Evolutionary conservation across 164 flowering plant species (phyloP).

Genomic region (Dillenia turbinata): DNA sequence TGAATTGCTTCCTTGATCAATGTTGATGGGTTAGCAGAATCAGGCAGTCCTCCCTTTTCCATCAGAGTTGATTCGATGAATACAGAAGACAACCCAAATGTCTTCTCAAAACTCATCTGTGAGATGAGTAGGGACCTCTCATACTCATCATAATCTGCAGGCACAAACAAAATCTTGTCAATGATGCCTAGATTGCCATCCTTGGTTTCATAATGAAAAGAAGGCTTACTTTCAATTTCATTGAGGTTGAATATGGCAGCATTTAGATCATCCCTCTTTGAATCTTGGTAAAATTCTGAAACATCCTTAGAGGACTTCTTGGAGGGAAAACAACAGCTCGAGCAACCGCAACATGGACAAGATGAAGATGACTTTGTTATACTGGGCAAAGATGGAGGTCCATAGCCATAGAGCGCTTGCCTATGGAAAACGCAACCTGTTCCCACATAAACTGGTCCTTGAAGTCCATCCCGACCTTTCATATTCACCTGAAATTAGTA

Average conservation of each 20-base stretch:
- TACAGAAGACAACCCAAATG: constrained; percentile 87
- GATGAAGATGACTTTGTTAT: constrained; percentile 64
- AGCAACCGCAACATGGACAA: constrained; percentile 54
- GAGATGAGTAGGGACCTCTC: constrained; percentile 91
- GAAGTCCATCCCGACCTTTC: constrained; percentile 98
- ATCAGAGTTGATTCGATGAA: constrained; percentile 93
- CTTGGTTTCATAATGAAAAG: background rate
- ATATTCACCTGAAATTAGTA: constrained; percentile 71
- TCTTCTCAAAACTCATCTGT: constrained; percentile 90
- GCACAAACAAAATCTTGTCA: constrained; percentile 1
- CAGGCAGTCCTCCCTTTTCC: constrained; percentile 93
- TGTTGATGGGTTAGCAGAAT: constrained; percentile 68
- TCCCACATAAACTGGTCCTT: constrained; percentile 98
- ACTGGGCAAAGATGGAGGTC: constrained; percentile 73
- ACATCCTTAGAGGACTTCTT: constrained; percentile 77
- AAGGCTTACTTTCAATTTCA: constrained; percentile 80
- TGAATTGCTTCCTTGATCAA: constrained; percentile 94
- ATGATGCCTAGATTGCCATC: background rate
- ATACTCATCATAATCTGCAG: constrained; percentile 83
- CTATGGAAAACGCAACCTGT: constrained; percentile 94
- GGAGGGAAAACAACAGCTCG: constrained; percentile 57
- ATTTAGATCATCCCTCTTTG: constrained; percentile 83
- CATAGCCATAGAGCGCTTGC: constrained; percentile 96
- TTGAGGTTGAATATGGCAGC: constrained; percentile 92
- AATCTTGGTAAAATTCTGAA: constrained; percentile 64